Base-by-base conservation (phyloP, 2,329 filamentous ascomycete genomes). In the Knufia fluminis region DNA sequence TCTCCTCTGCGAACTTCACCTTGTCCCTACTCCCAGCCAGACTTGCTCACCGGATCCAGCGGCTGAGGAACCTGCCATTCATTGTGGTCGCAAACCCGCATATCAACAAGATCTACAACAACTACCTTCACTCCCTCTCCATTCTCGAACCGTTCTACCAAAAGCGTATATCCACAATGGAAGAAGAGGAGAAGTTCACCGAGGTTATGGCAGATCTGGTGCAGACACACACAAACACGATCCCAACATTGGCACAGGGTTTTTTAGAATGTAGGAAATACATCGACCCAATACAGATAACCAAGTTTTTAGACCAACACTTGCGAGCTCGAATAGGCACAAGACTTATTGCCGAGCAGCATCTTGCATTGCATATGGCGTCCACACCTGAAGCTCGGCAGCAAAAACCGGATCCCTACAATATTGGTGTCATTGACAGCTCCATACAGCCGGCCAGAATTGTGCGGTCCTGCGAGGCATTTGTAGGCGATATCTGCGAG, bases 11-110 rank as follows among this genome's bases (percentile, higher is more conserved):
- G 54, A 95, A 96, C 71, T 97, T 97, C 71, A 94, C 92, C 10
- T 83, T 97, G 57, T 86, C 84, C 23, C 85, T 96, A 47, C 82
- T 97, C 8, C 92, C 92, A 12, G 86, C 92, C 44, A 87, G 92
- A 32, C 82, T 98, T 22, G 92, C 92, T 22, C 88, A 94, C 65
- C 87, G 92, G 50, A 94, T 98, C 56, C 86, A 95, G 66, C 88
- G 89, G 38, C 75, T 98, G 16, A 84, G 90, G 55, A 95, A 94
- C 64, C 79, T 98, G 7, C 92, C 92, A 0, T 98, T 91, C 68
- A 97, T 98, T 56, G 91, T 98, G 49, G 92, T 98, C 22, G 90
- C 91, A n/a, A 97, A 98, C 64, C 87, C 89, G 1, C 88, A 96
- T 64, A 89, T 98, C 59, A 86, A 84, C 22, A 83, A 85, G 61